Base-by-base conservation (phyloP, 176 grass and related monocot genomes). In the Lolium rigidum region DNA sequence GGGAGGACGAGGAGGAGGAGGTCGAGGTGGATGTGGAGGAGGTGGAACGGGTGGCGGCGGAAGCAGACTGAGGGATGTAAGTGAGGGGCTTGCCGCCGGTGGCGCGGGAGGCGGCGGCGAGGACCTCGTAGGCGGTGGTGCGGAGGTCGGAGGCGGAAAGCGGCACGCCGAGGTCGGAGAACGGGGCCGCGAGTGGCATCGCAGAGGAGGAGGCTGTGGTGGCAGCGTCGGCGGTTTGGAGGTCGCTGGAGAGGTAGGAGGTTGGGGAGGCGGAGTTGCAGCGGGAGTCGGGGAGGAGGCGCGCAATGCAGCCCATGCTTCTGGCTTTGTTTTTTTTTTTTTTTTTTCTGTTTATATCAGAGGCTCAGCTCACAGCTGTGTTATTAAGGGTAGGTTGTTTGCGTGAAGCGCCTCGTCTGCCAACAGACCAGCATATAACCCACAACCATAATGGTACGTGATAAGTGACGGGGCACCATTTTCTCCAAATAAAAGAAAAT, bases 71-170 rank as follows among this genome's bases (percentile, higher is more conserved):
- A 12, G 92, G 88, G 46, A 87, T 95, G 93, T 94, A 98, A 56
- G 90, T 91, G 78, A 98, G 93, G 4, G 90, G 86, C 64, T 61
- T 92, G 20, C 73, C 78, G 35, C 84, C 93, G 63, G 91, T 84
- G 56, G 96, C 82, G 59, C 96, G 93, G 73, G 90, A 89, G 44
- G 90, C 84, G n/a, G 96, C 88, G 55, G 92, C 81, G 84, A 95
- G 90, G 68, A 98, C 60, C 93, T 98, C 93, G 86, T 98, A 98
- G 44, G 96, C 96, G 67, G 90, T 91, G 79, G 84, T 76, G 15
- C 89, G 86, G 84, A 95, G 88, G 20, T 98, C 93, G 7, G 68
- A 81, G 83, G 66, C 86, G n/a, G 93, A 92, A 11, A 98, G 80
- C 20, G 88, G 10, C 52, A 92, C 79, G 15, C 90, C 88, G 14